Percentiles rank a stretch among this genome's conserved stretches.
phyloP scores from a whole-genome alignment of 306 rosid species.

The Gastrolobium villosum region DNA sequence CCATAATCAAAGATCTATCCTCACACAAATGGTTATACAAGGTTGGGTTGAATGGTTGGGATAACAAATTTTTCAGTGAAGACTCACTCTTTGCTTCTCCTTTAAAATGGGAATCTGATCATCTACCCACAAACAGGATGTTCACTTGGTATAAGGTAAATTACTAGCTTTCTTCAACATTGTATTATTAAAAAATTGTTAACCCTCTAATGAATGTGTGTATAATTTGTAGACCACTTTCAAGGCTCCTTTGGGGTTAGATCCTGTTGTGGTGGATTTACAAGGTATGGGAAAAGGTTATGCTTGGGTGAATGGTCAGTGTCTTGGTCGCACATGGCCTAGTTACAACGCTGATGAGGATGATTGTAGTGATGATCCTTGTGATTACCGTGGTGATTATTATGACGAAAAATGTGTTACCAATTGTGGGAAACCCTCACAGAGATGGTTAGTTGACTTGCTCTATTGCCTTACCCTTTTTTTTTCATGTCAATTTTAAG shows the following conservation, averaged over 20 bases:
- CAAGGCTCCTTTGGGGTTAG: slow-evolving; percentile 64
- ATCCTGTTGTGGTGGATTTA: slow-evolving; percentile 56
- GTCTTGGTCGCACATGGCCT: slow-evolving; percentile 64
- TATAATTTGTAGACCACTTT: slow-evolving; percentile 52
- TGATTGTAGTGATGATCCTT: slow-evolving; percentile 55
- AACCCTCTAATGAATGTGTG: too few species aligned
- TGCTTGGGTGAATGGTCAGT: slow-evolving; percentile 72
- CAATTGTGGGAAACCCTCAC: slow-evolving; percentile 67
- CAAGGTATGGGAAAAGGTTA: slow-evolving; percentile 61
- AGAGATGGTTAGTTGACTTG: slow-evolving; percentile 51
- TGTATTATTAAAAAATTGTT: too few species aligned
- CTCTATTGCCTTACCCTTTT: not conserved
- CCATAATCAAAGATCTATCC: slow-evolving; percentile 54
- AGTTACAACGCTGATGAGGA: slow-evolving; percentile 48
- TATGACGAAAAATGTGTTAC: slow-evolving; percentile 50
- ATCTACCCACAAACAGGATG: slow-evolving; percentile 49
- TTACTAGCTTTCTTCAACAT: too few species aligned
- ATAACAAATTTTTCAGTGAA: slow-evolving; percentile 19
- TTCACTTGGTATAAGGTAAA: slow-evolving; percentile 75
- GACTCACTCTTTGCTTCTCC: slow-evolving; percentile 33
- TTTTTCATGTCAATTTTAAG: not conserved
- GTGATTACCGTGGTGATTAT: slow-evolving; percentile 67
- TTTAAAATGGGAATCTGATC: slow-evolving; percentile 48
- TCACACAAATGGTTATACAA: slow-evolving; percentile 59
- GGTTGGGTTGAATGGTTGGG: slow-evolving; percentile 61